Conservation (phyloP, 148 eudicot genomes). For the Drosera capensis region DNA sequence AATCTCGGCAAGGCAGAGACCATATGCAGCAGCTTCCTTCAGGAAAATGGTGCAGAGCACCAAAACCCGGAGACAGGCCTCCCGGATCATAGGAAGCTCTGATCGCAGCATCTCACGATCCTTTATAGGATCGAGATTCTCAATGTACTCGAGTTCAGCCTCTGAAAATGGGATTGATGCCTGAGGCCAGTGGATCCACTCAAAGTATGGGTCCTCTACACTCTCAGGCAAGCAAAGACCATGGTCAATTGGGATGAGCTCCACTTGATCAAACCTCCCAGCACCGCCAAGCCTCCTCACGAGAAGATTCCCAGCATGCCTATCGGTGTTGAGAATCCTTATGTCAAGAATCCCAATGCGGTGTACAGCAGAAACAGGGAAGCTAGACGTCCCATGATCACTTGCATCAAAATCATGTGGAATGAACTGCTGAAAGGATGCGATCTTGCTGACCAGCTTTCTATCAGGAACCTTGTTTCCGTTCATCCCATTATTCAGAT, state of each 20-base stretch:
- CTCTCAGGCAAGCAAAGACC: slow-evolving; percentile 33
- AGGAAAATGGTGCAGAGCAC: slow-evolving; percentile 22
- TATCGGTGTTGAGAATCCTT: slow-evolving; percentile 23
- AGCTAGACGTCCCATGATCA: slow-evolving; percentile 33
- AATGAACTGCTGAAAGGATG: slow-evolving; percentile 20
- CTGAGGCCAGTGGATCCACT: slow-evolving; percentile 39
- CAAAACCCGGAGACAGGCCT: slow-evolving; percentile 24
- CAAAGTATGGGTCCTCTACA: slow-evolving; percentile 30
- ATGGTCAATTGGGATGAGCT: slow-evolving; percentile 28
- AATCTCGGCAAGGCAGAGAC: slow-evolving; percentile 30
- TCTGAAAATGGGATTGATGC: slow-evolving; percentile 31
- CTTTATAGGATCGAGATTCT: slow-evolving; percentile 12
- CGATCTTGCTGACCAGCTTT: slow-evolving; percentile 21
- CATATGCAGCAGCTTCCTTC: slow-evolving; percentile 21
- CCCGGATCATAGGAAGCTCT: slow-evolving; percentile 31
- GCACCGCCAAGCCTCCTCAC: slow-evolving; percentile 17
- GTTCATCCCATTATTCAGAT: slow-evolving; percentile 19
- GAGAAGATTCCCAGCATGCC: slow-evolving; percentile 29
- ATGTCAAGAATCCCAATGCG: slow-evolving; percentile 27
- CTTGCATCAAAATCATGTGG: slow-evolving; percentile 33
- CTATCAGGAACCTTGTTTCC: slow-evolving; percentile 8
- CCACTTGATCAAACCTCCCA: slow-evolving; percentile 21
- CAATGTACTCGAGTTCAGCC: slow-evolving; percentile 24
- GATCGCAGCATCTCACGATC: slow-evolving; percentile 24
- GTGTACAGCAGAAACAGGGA: slow-evolving; percentile 27